Percentiles rank a stretch among this genome's conserved stretches.
These are phyloP conservation scores for Hypoxylon fragiforme DNA, from an alignment of 495 filamentous ascomycete species.

Conservation along the genomic window DNA sequence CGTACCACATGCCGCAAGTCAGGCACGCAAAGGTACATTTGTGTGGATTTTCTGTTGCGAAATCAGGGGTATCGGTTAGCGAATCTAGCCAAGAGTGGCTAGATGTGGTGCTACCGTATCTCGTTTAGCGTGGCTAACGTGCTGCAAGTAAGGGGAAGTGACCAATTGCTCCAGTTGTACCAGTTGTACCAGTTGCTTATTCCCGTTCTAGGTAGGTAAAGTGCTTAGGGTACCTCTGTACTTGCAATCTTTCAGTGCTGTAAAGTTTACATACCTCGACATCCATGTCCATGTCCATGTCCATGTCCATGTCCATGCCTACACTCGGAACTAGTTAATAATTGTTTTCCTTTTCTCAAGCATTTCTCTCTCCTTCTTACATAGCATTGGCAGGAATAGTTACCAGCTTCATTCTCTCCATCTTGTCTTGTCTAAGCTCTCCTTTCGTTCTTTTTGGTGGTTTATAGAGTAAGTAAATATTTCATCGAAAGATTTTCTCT, in stretches of 20 bases:
- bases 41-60: constrained; percentile 2
- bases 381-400: background rate
- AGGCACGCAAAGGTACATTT: background rate
- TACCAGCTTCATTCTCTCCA: constrained; percentile 1
- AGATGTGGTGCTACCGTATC: constrained; percentile 12
- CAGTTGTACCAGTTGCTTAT: too few relatives aligned
- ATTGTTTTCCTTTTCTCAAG: too few relatives aligned
- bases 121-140: background rate
- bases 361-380: too few relatives aligned
- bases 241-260: too few relatives aligned
- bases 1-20: background rate
- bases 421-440: background rate
- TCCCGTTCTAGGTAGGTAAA: too few relatives aligned
- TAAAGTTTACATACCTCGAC: too few relatives aligned
- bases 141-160: too few relatives aligned
- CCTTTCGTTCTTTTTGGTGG: constrained; percentile 1
- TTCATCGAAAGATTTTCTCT: constrained; percentile 1
- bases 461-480: background rate
- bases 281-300: too few relatives aligned
- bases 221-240: too few relatives aligned
- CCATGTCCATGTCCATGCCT: too few relatives aligned
- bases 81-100: constrained; percentile 9
- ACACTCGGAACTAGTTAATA: too few relatives aligned
- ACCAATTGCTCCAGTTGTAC: too few relatives aligned
- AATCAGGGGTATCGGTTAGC: constrained; percentile 5